Evolutionary conservation across 2,329 filamentous ascomycete species (phyloP), one percentile per base, ranked within the genome.

Genomic region (Fusarium sp.): DNA sequence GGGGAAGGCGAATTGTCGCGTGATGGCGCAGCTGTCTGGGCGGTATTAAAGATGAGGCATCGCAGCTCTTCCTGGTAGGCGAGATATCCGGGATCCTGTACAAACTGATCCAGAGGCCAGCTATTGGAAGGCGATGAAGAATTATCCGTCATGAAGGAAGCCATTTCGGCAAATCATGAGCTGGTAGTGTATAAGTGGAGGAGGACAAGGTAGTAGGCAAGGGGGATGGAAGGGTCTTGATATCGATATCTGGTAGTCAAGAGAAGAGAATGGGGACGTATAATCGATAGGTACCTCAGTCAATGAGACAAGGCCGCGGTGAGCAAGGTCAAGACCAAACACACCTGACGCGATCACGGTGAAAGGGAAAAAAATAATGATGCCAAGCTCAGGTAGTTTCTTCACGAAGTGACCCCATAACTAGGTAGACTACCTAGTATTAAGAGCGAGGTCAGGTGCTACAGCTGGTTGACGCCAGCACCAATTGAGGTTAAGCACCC

Each of bases 31-130:
- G 74, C 76, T 6, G 78, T 80, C 36, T 80, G 77, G 1, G 80
- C 78, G 1, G 79, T 77, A 36, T 76, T 78, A 64, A 82, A 81
- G 29, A 82, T 79, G 56, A 81, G 77, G 19, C 73, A 76, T 44
- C 78, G 76, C 12, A 82, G 72, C 62, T 81, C 78, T 63, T 82
- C 78, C 55, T 79, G 78, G 44, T 79, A 82, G 8, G 76, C 77
- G 25, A 80, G 74, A 51, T 80, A 82, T 1, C 75, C 76, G 2
- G 79, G 79, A 55, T 81, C 73, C 15, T 72, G 70, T 7, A 71
- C 69, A 43, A 78, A 77, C 50, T 76, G 73, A 26, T 78, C 76
- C 3, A 73, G 65, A 3, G 71, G 64, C 73, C 73, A 74, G 49
- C 68, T 72, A 53, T 65, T 70, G 59, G 67, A 68, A 2, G 72